Evolutionary conservation across 179 eudicot genomes (phyloP).

Genomic region (Amaranthus tricolor): DNA sequence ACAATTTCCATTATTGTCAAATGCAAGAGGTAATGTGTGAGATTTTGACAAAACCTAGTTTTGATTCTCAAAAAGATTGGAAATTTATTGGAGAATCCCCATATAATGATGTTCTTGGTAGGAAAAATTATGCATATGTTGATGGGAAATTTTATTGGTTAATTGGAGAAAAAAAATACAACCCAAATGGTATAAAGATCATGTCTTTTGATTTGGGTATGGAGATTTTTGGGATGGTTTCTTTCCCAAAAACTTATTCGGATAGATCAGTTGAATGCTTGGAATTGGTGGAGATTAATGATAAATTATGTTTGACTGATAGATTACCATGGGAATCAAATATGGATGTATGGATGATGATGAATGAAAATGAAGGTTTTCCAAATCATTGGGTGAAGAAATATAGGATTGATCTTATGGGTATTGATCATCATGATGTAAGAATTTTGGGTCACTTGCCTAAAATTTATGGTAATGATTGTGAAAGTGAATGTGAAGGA

Average conservation of each 20-base stretch:
- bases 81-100: conserved; percentile 34
- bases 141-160: conserved; percentile 36
- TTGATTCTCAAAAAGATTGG: conserved; percentile 21
- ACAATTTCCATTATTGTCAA: conserved; percentile 36
- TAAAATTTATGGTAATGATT: neutral
- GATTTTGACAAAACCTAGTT: conserved; percentile 25
- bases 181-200: conserved; percentile 34
- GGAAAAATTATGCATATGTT: conserved; percentile 32
- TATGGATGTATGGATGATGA: conserved; percentile 44
- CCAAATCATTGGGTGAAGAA: conserved; percentile 31
- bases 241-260: conserved; percentile 32
- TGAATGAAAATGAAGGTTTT: conserved; percentile 23
- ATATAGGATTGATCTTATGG: conserved; percentile 33
- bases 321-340: conserved; percentile 39
- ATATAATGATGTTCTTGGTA: conserved; percentile 28
- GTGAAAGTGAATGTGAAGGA: conserved; percentile 29
- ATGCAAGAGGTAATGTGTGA: conserved; percentile 34
- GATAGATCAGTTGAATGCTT: conserved; percentile 40
- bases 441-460: conserved; percentile 36
- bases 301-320: conserved; percentile 34
- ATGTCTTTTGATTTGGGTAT: conserved; percentile 33
- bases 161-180: conserved; percentile 31
- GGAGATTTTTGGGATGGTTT: conserved; percentile 33
- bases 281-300: conserved; percentile 35
- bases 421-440: conserved; percentile 38